Percentiles rank a stretch among this genome's conserved stretches.
Conservation (phyloP, 768 basidiomycete species). For the Trametes meyenii region DNA sequence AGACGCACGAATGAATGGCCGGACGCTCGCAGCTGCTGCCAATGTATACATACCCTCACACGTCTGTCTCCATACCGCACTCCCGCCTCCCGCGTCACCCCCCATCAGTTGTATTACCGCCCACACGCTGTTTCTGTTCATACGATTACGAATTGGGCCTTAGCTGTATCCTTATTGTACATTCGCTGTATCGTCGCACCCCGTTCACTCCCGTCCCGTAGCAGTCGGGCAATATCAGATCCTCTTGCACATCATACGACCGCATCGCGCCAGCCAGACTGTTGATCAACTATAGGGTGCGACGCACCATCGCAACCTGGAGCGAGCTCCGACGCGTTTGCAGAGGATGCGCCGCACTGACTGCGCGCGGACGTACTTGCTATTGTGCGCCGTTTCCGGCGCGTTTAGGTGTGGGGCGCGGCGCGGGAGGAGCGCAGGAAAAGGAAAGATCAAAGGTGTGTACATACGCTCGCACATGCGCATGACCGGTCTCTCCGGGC, state of each 20-base stretch:
- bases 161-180: constrained; percentile 21
- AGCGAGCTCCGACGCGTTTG: too few relatives aligned
- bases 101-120: constrained; percentile 4
- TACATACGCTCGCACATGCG: background rate
- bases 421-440: background rate
- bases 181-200: constrained; percentile 9
- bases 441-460: background rate
- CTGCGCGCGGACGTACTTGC: too few relatives aligned
- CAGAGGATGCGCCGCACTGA: too few relatives aligned
- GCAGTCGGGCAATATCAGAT: background rate
- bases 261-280: too few relatives aligned
- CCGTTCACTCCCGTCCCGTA: background rate
- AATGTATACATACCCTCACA: constrained; percentile 6
- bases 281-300: too few relatives aligned
- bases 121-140: background rate
- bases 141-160: constrained; percentile 14
- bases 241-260: too few relatives aligned
- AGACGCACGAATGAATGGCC: constrained; percentile 8
- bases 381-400: too few relatives aligned
- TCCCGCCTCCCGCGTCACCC: background rate
- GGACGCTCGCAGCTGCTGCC: constrained; percentile 14
- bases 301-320: too few relatives aligned
- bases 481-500: too few relatives aligned
- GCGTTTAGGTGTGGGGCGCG: background rate
- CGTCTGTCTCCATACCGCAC: constrained; percentile 16